phyloP scores from a whole-genome alignment of 768 basidiomycete genomes.

The Leccinum pellstonianum region DNA sequence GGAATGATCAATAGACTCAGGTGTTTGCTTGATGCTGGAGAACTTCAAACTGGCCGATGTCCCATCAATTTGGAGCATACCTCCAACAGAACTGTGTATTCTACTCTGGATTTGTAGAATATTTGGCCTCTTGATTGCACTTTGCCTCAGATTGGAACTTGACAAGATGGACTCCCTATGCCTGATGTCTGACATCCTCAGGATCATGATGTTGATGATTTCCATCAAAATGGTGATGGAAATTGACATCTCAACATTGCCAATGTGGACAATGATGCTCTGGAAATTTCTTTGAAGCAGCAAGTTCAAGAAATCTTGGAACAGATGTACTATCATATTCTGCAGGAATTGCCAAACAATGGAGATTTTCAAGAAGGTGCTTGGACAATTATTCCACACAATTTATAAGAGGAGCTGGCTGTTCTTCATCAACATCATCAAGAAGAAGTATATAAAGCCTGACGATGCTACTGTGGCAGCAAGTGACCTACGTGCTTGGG shows the following conservation, averaged over 20 bases:
- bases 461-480: too few species aligned
- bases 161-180: background rate
- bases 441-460: too few species aligned
- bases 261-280: too few species aligned
- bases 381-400: background rate
- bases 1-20: background rate
- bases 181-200: background rate
- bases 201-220: constrained; percentile 8
- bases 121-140: background rate
- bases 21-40: background rate
- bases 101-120: background rate
- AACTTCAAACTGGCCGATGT: background rate
- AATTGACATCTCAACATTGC: background rate
- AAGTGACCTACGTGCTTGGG: too few species aligned
- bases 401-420: background rate
- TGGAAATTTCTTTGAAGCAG: background rate
- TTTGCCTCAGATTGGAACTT: background rate
- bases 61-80: background rate
- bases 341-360: background rate
- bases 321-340: too few species aligned
- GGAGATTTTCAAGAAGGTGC: background rate
- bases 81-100: background rate
- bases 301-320: background rate
- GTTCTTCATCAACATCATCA: background rate
- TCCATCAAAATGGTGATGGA: background rate